A percentile compares a stretch with the other conserved stretches of the same genome.
Evolutionary conservation across 169 alveolate species (phyloP).

Genomic region (Plasmodium reichenowi): DNA sequence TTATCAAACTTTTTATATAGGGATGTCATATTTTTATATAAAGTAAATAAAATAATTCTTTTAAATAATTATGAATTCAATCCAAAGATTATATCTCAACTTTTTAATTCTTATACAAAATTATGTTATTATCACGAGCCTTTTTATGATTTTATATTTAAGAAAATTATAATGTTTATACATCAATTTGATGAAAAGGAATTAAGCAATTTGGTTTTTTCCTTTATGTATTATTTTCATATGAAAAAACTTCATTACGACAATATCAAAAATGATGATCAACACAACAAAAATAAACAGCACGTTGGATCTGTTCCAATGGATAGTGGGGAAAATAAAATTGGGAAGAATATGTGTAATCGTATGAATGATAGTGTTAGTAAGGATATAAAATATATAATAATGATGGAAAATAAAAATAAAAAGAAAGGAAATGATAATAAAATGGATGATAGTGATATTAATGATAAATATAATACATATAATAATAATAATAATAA

Average conservation of each 20-base stretch:
- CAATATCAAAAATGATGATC: background rate
- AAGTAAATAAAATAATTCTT: conserved; percentile 33
- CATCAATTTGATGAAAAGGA: conserved; percentile 70
- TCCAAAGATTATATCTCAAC: conserved; percentile 28
- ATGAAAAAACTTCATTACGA: background rate
- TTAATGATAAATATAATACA: no score
- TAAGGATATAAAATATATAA: background rate
- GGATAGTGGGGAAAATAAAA: background rate
- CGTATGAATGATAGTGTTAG: background rate
- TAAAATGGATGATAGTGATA: background rate
- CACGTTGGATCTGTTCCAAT: background rate
- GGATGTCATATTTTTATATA: conserved; percentile 47
- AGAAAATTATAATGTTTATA: conserved; percentile 23
- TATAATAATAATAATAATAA: background rate
- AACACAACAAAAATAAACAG: background rate
- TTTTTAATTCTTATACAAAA: conserved; percentile 57
- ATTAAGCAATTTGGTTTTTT: conserved; percentile 34
- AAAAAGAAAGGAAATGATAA: background rate
- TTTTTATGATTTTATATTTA: conserved; percentile 43
- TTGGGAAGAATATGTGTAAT: background rate
- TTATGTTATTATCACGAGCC: conserved; percentile 63
- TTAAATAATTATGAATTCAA: conserved; percentile 31
- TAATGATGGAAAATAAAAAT: background rate
- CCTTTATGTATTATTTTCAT: conserved; percentile 70
- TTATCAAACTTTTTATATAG: conserved; percentile 60